Evolutionary conservation across 306 rosid genomes (phyloP).

Genomic region (Quillaja saponaria): DNA sequence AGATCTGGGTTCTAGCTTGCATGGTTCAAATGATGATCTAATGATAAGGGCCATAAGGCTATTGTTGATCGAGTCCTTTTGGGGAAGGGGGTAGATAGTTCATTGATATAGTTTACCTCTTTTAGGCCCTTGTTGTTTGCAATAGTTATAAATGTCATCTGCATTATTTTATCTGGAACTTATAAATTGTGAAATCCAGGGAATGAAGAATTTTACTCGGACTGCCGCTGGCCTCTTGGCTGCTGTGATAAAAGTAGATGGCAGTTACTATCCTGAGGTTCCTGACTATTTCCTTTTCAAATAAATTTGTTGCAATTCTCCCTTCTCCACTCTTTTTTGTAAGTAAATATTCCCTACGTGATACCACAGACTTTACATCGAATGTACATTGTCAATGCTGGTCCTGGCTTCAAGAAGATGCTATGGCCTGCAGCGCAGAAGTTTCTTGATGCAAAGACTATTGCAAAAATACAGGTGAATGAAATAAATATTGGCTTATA

Average conservation of each 20-base stretch:
- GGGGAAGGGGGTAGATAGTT: no score
- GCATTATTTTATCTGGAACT: no score
- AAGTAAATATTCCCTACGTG: conserved; percentile 10
- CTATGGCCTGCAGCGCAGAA: conserved; percentile 98
- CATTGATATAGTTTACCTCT: not conserved
- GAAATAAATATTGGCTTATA: conserved; percentile 19
- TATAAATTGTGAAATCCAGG: conserved; percentile 54
- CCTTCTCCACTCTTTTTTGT: conserved; percentile 1
- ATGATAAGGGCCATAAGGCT: no score
- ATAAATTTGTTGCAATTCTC: conserved; percentile 12
- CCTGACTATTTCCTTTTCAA: conserved; percentile 19
- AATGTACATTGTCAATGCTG: conserved; percentile 93
- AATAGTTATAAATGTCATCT: not conserved
- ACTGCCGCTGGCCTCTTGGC: conserved; percentile 85
- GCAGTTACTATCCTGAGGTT: conserved; percentile 94
- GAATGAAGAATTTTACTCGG: conserved; percentile 82
- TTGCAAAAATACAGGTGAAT: conserved; percentile 82
- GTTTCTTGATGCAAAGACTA: conserved; percentile 80
- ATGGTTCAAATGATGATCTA: no score
- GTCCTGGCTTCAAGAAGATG: conserved; percentile 89
- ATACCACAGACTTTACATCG: conserved; percentile 76
- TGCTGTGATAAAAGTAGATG: conserved; percentile 77
- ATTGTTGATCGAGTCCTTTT: no score
- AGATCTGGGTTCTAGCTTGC: no score
- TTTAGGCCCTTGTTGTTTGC: not conserved